Percentiles rank a stretch among this genome's conserved stretches.
phyloP scores from a whole-genome alignment of 371 early-diverging fungal genomes.

The Nematocida sp. region DNA sequence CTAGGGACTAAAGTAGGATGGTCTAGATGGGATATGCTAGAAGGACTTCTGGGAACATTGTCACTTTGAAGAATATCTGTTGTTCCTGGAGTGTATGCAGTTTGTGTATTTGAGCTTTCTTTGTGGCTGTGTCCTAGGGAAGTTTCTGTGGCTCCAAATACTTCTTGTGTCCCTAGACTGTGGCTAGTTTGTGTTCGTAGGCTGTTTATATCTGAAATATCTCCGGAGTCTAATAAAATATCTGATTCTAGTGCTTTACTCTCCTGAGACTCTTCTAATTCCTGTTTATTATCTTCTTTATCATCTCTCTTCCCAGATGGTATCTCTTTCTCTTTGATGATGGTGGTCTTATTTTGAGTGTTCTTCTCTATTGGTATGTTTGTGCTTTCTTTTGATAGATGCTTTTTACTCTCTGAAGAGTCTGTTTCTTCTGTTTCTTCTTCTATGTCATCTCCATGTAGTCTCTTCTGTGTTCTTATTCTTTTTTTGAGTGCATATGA shows the following conservation, averaged over 20 bases:
- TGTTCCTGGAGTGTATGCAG: too few relatives aligned
- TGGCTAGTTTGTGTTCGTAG: too few relatives aligned
- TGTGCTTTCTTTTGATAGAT: neutral
- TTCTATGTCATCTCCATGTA: neutral
- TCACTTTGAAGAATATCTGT: too few relatives aligned
- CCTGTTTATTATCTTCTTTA: neutral
- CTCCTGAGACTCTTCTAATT: neutral
- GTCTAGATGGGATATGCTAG: too few relatives aligned
- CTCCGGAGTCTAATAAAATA: neutral
- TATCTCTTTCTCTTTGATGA: neutral
- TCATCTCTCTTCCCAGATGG: neutral
- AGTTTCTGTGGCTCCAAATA: too few relatives aligned
- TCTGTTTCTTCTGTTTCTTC: neutral
- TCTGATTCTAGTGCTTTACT: neutral
- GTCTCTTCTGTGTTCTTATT: neutral
- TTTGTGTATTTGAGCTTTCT: neutral
- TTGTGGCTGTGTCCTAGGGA: neutral
- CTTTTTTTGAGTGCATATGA: slow-evolving; percentile 31
- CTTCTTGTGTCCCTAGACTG: too few relatives aligned
- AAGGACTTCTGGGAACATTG: too few relatives aligned
- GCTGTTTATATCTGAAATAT: too few relatives aligned
- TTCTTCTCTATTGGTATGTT: neutral
- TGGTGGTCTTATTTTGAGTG: neutral
- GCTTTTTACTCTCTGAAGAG: neutral
- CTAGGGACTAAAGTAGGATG: too few relatives aligned